phyloP scores from a whole-genome alignment of 371 early-diverging fungal genomes.

The Gilbertella persicaria region DNA sequence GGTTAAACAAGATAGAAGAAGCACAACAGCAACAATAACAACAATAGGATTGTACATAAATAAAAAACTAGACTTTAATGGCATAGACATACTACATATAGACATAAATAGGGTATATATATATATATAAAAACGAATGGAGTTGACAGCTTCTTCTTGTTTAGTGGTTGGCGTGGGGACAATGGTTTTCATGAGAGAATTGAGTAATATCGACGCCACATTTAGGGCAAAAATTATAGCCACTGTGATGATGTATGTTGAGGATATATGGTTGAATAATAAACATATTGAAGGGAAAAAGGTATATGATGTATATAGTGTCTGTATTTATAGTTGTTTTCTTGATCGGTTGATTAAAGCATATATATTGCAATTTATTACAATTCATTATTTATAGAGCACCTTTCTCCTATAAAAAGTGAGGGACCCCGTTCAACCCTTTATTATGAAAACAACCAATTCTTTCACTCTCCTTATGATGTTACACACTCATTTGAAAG shows the following conservation, averaged over 20 bases:
- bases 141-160: background rate
- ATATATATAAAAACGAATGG: background rate
- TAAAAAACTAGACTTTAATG: background rate
- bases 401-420: too few species aligned
- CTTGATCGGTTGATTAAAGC: too few species aligned
- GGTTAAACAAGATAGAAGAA: constrained; percentile 21
- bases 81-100: background rate
- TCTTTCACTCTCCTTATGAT: too few species aligned
- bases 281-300: too few species aligned
- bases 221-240: constrained; percentile 22
- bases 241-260: constrained; percentile 11
- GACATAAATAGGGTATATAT: background rate
- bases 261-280: background rate
- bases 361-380: too few species aligned
- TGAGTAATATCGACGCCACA: constrained; percentile 26
- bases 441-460: too few species aligned
- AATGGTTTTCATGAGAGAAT: constrained; percentile 26
- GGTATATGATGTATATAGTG: too few species aligned
- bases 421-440: too few species aligned
- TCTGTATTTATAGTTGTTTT: too few species aligned
- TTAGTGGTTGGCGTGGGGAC: constrained; percentile 8
- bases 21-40: constrained; percentile 3
- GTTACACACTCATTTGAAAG: too few species aligned
- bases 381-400: too few species aligned
- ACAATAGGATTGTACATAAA: background rate